phyloP scores from a whole-genome alignment of 1,284 basidiomycete species.

The Veloboletus limbatus region DNA sequence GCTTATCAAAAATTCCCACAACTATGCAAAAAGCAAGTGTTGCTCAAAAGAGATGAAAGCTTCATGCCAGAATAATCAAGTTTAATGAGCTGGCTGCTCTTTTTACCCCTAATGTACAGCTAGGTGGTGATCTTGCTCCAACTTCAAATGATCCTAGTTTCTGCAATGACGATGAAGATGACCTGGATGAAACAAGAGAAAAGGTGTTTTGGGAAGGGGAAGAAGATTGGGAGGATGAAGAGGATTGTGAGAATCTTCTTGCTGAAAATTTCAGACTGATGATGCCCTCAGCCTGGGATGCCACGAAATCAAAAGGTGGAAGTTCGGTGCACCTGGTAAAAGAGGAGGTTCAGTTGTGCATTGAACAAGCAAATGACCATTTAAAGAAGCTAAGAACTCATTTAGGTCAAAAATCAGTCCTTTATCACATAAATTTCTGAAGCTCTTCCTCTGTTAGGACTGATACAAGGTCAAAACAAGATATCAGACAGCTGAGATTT shows the following conservation, averaged over 20 bases:
- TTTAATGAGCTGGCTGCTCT: slow-evolving; percentile 3
- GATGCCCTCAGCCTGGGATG: slow-evolving; percentile 5
- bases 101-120: neutral
- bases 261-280: neutral
- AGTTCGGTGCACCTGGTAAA: neutral
- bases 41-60: neutral
- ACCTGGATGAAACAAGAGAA: neutral
- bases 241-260: neutral
- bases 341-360: slow-evolving; percentile 3
- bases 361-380: slow-evolving; percentile 9
- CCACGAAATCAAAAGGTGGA: neutral
- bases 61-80: neutral
- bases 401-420: slow-evolving; percentile 11
- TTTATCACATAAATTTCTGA: slow-evolving; percentile 3
- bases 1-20: neutral
- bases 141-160: neutral
- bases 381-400: slow-evolving; percentile 10
- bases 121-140: neutral
- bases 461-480: slow-evolving; percentile 10
- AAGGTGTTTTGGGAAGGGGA: neutral
- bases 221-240: slow-evolving; percentile 6
- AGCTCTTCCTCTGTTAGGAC: slow-evolving; percentile 6
- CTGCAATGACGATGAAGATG: neutral
- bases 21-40: neutral
- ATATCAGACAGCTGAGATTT: neutral